Evolutionary conservation across 495 filamentous ascomycete species (phyloP), one percentile per base, ranked within the genome.

Genomic region (Monascus purpureus): DNA sequence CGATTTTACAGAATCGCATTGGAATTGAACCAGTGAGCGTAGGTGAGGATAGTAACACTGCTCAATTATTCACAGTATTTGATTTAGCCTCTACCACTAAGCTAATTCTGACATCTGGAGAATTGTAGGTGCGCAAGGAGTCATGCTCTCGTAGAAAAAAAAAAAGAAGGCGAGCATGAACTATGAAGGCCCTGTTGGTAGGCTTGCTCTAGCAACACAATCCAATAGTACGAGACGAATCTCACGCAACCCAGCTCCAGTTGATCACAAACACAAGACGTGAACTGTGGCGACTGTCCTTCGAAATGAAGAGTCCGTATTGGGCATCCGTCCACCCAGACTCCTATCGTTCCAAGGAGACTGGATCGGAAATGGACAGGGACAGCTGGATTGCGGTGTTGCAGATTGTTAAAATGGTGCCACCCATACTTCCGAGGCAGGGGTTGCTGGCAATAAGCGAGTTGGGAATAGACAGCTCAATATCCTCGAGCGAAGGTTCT

Each of bases 161-260:
- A 45, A 42, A 42, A 44, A 53, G 51, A 46, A 55, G 45, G 42
- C 42, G 39, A 53, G 56, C 61, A 65, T 61, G 61, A 61, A 65
- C 61, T 65, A 65, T 65, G 61, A 65, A 65, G 61, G 61, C 59
- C 53, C 61, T 62, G 30, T 22, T 39, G n/a, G n/a, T n/a, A n/a
- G 31, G 32, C 31, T 63, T 56, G 36, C 35, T 65, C 50, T 63
- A 37, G 58, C 61, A 63, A 61, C 51, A 42, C 40, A 18, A 27
- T 29, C 26, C 14, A 2, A 19, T 13, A 8, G n/a, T 37, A 19
- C 22, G 25, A 33, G 29, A 37, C 36, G 37, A 43, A 30, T 15
- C 20, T 25, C 22, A 26, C 17, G 17, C 13, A 23, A 20, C 41
- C 53, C 58, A 63, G 57, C 61, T 61, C 61, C 61, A 57, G 52